Evolutionary conservation across 371 early-diverging fungal species (phyloP), one percentile per base, ranked within the genome.

Genomic region (Mucor racemosus): DNA sequence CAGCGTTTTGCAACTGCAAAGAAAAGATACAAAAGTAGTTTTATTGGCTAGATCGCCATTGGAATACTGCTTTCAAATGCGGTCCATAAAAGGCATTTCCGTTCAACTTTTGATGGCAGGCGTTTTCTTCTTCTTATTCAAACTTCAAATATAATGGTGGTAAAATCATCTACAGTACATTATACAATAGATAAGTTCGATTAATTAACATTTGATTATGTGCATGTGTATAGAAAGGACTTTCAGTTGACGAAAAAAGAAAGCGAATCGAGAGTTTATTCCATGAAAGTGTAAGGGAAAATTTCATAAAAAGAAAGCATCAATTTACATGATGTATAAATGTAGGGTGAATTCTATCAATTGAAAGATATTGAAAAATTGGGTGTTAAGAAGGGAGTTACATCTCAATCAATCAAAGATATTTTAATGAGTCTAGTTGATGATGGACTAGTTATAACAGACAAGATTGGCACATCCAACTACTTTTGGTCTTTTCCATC

Each of bases 401-500:
- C 94, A 1, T 65, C 81, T 19, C 94, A 95, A 64, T 86, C 94
- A 0, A 91, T 97, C 63, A 97, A 97, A 76, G 98, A 97, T 54
- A 91, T 97, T 2, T 71, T 99, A 0, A 93, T 95, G 68, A 80
- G 86, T 14, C 84, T 98, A 31, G 93, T 98, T n/a, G 91, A 94
- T 74, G 99, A 99, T 79, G 87, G 88, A 26, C 68, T 95, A 33
- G 95, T 96, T 11, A 83, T 79, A n/a, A 75, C 77, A n/a, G 97
- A 99, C 66, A 98, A 96, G 79, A 92, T 97, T 60, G 99, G 97
- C 9, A 88, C 90, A 13, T 91, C 93, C 11, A 97, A 93, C 67
- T 95, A 92, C 71, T 98, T 83, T 72, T 99, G 98, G 98, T 86
- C 92, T 7, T 98, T 95, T 71, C 94, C 94, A 1, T 92, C 94